Percentiles rank a stretch among this genome's conserved stretches.
Conservation (phyloP, 139 green algal genomes). For the Pseudopediastrum boryanum region DNA sequence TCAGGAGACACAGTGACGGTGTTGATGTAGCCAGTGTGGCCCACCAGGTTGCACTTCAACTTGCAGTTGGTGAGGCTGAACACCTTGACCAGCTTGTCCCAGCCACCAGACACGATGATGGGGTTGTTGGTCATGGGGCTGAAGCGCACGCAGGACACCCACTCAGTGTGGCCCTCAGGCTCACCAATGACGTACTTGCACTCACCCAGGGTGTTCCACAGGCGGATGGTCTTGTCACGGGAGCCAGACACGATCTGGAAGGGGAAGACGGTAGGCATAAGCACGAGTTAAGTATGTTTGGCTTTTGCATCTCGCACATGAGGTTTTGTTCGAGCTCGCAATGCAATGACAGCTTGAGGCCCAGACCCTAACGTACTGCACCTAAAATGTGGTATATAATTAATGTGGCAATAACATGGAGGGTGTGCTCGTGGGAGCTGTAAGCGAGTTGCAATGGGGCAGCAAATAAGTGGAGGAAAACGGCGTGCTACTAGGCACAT, state of each 20-base stretch:
- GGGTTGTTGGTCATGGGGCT: conserved; percentile 94
- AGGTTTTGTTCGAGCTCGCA: no score
- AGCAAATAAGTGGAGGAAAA: no score
- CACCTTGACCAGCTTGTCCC: conserved; percentile 98
- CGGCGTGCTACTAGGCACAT: no score
- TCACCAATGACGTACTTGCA: conserved; percentile 99
- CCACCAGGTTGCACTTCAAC: conserved; percentile 95
- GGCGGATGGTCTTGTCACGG: conserved; percentile 96
- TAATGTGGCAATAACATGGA: no score
- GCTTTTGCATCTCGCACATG: no score
- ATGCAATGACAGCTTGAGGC: no score
- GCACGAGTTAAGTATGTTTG: no score
- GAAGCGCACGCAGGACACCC: conserved; percentile 99
- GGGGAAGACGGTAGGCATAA: background rate
- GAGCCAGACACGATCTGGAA: conserved; percentile 97
- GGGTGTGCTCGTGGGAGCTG: no score
- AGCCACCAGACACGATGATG: conserved; percentile 98
- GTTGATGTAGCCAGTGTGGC: conserved; percentile 97
- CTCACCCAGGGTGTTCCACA: conserved; percentile 99
- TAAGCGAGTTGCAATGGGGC: no score
- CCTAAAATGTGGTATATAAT: no score
- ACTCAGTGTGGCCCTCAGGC: conserved; percentile 92
- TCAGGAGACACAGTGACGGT: conserved; percentile 98
- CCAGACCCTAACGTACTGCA: no score
- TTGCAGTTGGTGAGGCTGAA: conserved; percentile 99